A percentile compares a stretch with the other conserved stretches of the same genome.
phyloP scores from a whole-genome alignment of 108 stramenopile genomes.

The Cylindrotheca closterium region DNA sequence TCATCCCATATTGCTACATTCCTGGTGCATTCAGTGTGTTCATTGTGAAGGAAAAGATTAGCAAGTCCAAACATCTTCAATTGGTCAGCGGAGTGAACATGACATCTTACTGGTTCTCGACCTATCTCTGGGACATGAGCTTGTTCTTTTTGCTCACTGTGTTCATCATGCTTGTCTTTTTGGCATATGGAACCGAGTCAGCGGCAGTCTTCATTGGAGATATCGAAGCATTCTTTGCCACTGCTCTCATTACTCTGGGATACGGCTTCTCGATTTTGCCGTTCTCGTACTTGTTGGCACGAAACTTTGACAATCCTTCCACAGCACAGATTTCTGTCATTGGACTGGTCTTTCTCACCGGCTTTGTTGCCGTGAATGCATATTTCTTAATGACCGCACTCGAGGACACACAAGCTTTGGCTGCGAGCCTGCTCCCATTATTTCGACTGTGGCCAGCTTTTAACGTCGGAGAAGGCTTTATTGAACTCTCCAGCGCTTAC shows the following conservation, averaged over 20 bases:
- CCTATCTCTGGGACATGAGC: slow-evolving; percentile 34
- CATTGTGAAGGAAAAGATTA: slow-evolving; percentile 36
- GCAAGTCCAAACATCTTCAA: slow-evolving; percentile 49
- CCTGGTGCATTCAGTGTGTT: slow-evolving; percentile 45
- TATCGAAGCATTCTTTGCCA: slow-evolving; percentile 8
- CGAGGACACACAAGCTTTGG: slow-evolving; percentile 24
- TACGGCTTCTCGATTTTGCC: slow-evolving; percentile 44
- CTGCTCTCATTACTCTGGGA: slow-evolving; percentile 18
- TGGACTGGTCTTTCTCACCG: slow-evolving; percentile 52
- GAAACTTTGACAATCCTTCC: slow-evolving; percentile 41
- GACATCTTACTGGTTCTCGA: slow-evolving; percentile 33
- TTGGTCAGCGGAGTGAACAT: slow-evolving; percentile 37
- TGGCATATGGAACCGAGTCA: slow-evolving; percentile 25
- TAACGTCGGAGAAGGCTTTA: slow-evolving; percentile 57
- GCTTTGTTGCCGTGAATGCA: slow-evolving; percentile 43
- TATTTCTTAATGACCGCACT: not conserved
- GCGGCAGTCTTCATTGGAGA: slow-evolving; percentile 46
- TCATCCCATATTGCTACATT: slow-evolving; percentile 50
- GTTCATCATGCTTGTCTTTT: slow-evolving; percentile 25
- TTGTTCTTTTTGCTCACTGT: slow-evolving; percentile 34
- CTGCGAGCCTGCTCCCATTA: slow-evolving; percentile 30
- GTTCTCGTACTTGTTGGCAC: slow-evolving; percentile 52
- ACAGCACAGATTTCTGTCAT: slow-evolving; percentile 58
- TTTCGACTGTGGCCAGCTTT: slow-evolving; percentile 59
- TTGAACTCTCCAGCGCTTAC: slow-evolving; percentile 29